Conservation (phyloP, 306 rosid species). For the Cicer cuneatum region DNA sequence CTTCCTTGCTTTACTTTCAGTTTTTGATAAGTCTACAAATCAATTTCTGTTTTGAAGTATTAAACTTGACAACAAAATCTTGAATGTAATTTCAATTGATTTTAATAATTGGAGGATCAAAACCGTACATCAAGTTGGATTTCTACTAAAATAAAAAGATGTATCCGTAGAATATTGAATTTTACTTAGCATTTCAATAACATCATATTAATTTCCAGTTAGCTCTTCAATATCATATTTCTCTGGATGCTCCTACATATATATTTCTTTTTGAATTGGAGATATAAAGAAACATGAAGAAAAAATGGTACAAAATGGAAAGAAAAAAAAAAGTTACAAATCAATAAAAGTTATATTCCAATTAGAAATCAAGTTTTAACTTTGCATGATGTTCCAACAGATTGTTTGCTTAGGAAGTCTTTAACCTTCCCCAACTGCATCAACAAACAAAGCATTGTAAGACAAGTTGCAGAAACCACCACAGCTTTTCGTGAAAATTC, state of each 20-base stretch:
- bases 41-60: too few relatives aligned
- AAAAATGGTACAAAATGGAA: neutral
- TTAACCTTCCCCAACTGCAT: slow-evolving; percentile 51
- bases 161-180: too few relatives aligned
- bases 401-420: slow-evolving; percentile 75
- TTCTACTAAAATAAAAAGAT: too few relatives aligned
- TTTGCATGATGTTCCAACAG: slow-evolving; percentile 62
- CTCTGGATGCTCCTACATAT: slow-evolving; percentile 58
- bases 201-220: slow-evolving; percentile 69
- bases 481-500: too few relatives aligned
- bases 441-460: neutral
- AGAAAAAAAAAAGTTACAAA: neutral
- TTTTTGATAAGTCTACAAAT: too few relatives aligned
- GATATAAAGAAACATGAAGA: neutral
- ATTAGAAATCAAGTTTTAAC: slow-evolving; percentile 49
- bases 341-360: neutral
- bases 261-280: neutral
- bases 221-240: slow-evolving; percentile 75
- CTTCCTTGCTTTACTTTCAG: too few relatives aligned
- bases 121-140: too few relatives aligned
- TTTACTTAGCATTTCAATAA: slow-evolving; percentile 60
- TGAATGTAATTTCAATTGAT: too few relatives aligned
- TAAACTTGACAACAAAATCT: too few relatives aligned
- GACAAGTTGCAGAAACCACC: too few relatives aligned
- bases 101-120: too few relatives aligned